Percentiles rank a stretch among this genome's conserved stretches.
These are phyloP conservation scores for Tilletia indica DNA, from an alignment of 1,284 basidiomycete species.

Conservation along the genomic window DNA sequence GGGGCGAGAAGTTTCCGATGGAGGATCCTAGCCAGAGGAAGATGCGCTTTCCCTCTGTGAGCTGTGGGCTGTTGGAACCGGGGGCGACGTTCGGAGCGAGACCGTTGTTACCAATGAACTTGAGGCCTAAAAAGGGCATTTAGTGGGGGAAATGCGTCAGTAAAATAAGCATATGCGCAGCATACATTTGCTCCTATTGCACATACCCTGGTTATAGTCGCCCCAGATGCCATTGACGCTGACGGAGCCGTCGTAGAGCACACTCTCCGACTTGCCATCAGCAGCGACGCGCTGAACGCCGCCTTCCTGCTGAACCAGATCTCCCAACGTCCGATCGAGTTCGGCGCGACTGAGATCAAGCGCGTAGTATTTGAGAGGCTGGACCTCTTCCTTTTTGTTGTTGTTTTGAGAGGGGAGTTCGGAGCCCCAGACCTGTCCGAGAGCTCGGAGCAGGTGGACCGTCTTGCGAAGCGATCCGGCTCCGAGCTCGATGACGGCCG, in stretches of 20 bases:
- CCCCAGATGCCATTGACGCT: conserved; percentile 71
- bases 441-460: conserved; percentile 75
- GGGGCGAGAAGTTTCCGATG: conserved; percentile 84
- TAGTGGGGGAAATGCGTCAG: neutral
- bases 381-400: conserved; percentile 49
- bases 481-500: conserved; percentile 40
- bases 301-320: conserved; percentile 60
- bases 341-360: conserved; percentile 87
- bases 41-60: conserved; percentile 32
- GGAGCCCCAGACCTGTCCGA: conserved; percentile 58
- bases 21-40: conserved; percentile 91
- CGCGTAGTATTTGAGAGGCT: conserved; percentile 79
- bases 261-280: conserved; percentile 61
- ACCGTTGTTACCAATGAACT: conserved; percentile 60
- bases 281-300: conserved; percentile 60
- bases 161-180: neutral
- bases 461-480: conserved; percentile 64
- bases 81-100: conserved; percentile 42
- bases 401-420: conserved; percentile 43
- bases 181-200: neutral
- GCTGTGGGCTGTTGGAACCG: neutral
- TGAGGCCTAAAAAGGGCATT: conserved; percentile 39
- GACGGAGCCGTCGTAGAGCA: conserved; percentile 41
- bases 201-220: conserved; percentile 75
- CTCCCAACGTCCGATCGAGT: conserved; percentile 74